Conservation (phyloP, 2,329 filamentous ascomycete species). For the Fusarium armeniacum region DNA sequence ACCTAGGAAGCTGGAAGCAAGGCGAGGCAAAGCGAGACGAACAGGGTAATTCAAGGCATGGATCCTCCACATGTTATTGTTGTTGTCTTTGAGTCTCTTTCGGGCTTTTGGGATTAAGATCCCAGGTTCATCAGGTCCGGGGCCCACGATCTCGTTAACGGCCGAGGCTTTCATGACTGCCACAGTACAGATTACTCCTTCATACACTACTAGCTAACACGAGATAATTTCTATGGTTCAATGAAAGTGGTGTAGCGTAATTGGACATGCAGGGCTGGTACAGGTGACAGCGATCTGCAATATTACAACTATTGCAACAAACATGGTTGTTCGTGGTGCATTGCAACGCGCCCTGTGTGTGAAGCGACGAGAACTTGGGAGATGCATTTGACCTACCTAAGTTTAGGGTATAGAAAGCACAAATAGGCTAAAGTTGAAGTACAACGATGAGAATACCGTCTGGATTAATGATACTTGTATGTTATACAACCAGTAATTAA, state of each 20-base stretch:
- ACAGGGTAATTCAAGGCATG: constrained; percentile 3
- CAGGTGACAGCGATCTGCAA: constrained; percentile 37
- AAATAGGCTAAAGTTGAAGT: neutral
- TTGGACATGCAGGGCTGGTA: constrained; percentile 42
- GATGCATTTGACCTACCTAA: neutral
- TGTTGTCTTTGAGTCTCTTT: constrained; percentile 10
- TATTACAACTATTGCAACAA: constrained; percentile 23
- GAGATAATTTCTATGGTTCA: constrained; percentile 41
- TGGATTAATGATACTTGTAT: neutral
- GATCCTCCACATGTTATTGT: constrained; percentile 4
- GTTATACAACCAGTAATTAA: neutral
- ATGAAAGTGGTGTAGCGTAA: constrained; percentile 43
- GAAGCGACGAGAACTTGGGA: neutral
- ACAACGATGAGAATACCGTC: neutral
- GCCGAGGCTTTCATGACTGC: constrained; percentile 27
- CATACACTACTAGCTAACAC: constrained; percentile 13
- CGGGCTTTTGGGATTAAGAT: constrained; percentile 4
- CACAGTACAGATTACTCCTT: constrained; percentile 11
- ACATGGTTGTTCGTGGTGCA: constrained; percentile 1
- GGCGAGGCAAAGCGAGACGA: constrained; percentile 13
- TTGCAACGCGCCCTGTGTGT: neutral
- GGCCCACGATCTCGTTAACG: constrained; percentile 30
- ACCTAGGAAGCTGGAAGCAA: constrained; percentile 34
- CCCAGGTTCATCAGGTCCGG: constrained; percentile 9
- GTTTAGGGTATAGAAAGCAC: neutral